Evolutionary conservation across 352 stramenopile genomes (phyloP).

Genomic region (Phytopythium delawarense): DNA sequence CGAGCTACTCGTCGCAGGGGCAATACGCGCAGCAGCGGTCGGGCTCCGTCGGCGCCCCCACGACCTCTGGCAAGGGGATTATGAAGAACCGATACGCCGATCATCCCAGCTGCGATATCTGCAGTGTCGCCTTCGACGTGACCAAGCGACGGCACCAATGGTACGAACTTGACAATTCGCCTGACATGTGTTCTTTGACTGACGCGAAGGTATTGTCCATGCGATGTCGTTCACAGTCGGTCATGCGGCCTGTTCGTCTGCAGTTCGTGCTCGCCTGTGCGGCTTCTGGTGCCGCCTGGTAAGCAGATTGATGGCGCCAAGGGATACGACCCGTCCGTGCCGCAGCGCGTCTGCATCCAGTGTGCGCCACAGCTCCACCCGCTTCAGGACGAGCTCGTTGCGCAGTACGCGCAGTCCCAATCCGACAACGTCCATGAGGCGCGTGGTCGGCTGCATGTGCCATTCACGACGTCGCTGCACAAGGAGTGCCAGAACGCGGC

Average conservation of each 20-base stretch:
- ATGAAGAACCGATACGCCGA: constrained; percentile 67
- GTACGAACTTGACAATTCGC: constrained; percentile 10
- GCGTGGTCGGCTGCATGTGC: constrained; percentile 28
- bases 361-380: constrained; percentile 45
- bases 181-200: constrained; percentile 1
- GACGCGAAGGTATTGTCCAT: too few species aligned
- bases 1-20: constrained; percentile 19
- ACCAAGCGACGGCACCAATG: constrained; percentile 58
- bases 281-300: constrained; percentile 37
- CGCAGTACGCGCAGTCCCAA: constrained; percentile 32
- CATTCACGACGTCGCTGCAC: constrained; percentile 37
- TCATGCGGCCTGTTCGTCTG: constrained; percentile 40
- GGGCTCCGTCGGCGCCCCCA: constrained; percentile 9
- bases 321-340: constrained; percentile 43
- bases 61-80: constrained; percentile 31
- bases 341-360: constrained; percentile 53
- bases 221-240: too few species aligned
- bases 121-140: constrained; percentile 51
- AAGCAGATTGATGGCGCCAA: constrained; percentile 41
- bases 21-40: constrained; percentile 37
- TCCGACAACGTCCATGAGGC: constrained; percentile 37
- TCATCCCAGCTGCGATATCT: constrained; percentile 59
- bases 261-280: constrained; percentile 46
- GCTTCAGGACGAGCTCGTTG: constrained; percentile 43
- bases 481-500: constrained; percentile 57